Conservation (phyloP, 306 rosid species). For the Hippophae gyantsensis region DNA sequence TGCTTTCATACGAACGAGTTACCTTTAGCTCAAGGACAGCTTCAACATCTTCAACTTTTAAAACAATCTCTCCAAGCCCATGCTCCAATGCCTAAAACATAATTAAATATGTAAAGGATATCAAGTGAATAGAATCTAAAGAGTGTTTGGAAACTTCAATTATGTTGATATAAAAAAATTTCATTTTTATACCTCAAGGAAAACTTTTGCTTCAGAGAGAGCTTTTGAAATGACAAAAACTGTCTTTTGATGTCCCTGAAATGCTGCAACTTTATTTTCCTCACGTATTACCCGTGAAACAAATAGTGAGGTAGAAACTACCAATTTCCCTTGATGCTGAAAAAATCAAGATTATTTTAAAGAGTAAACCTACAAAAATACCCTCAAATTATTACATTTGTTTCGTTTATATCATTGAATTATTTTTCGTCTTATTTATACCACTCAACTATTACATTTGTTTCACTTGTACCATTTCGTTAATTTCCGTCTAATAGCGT, state of each 20-base stretch:
- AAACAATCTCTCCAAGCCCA: constrained; percentile 79
- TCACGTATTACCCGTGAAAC: constrained; percentile 66
- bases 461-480: no score
- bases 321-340: no score
- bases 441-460: no score
- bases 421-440: no score
- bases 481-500: no score
- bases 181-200: constrained; percentile 57
- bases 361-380: no score
- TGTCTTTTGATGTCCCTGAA: constrained; percentile 62
- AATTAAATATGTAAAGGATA: constrained; percentile 3
- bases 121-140: neutral
- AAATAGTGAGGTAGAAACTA: neutral
- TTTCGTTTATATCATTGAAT: no score
- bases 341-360: no score
- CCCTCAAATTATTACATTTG: no score
- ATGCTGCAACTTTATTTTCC: constrained; percentile 81
- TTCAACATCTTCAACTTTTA: constrained; percentile 65
- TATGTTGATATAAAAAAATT: constrained; percentile 1
- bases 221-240: constrained; percentile 54
- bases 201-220: constrained; percentile 55
- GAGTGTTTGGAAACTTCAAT: neutral
- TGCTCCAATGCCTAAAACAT: constrained; percentile 67
- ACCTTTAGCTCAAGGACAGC: constrained; percentile 80
- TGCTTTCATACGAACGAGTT: constrained; percentile 15